Conservation (phyloP, 768 basidiomycete species). For the Tubosaeta brunneosetosa region DNA sequence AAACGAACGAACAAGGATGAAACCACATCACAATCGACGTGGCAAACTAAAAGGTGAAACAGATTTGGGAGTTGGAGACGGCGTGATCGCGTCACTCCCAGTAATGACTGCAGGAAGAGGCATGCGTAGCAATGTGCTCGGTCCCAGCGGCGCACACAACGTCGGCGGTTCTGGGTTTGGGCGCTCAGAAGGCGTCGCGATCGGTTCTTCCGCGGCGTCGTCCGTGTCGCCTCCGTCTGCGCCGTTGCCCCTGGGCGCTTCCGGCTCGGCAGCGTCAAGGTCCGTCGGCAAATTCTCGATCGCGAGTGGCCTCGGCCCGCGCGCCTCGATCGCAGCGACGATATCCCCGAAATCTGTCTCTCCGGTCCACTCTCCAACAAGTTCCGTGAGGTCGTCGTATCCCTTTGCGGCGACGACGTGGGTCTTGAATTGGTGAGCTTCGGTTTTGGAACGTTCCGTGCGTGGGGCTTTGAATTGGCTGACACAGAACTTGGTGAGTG, state of each 20-base stretch:
- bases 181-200: constrained; percentile 46
- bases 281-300: constrained; percentile 5
- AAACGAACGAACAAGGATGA: background rate
- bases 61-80: constrained; percentile 35
- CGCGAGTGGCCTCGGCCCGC: constrained; percentile 20
- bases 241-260: background rate
- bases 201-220: constrained; percentile 27
- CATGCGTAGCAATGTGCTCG: constrained; percentile 36
- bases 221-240: background rate
- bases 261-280: background rate
- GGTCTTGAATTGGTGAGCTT: constrained; percentile 53
- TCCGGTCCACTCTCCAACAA: constrained; percentile 55
- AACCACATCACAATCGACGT: constrained; percentile 3
- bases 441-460: constrained; percentile 50
- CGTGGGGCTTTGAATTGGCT: constrained; percentile 74
- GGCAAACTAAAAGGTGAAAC: constrained; percentile 8
- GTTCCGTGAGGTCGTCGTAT: constrained; percentile 48
- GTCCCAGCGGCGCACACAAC: constrained; percentile 39
- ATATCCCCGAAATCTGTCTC: constrained; percentile 59
- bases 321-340: constrained; percentile 39
- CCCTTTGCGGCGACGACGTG: constrained; percentile 56
- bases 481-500: constrained; percentile 84
- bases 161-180: constrained; percentile 57
- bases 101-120: constrained; percentile 38
- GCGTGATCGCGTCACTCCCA: constrained; percentile 43